Evolutionary conservation across 2,329 filamentous ascomycete species (phyloP), one percentile per base, ranked within the genome.

Genomic region (Dactylellina haptotyla): DNA sequence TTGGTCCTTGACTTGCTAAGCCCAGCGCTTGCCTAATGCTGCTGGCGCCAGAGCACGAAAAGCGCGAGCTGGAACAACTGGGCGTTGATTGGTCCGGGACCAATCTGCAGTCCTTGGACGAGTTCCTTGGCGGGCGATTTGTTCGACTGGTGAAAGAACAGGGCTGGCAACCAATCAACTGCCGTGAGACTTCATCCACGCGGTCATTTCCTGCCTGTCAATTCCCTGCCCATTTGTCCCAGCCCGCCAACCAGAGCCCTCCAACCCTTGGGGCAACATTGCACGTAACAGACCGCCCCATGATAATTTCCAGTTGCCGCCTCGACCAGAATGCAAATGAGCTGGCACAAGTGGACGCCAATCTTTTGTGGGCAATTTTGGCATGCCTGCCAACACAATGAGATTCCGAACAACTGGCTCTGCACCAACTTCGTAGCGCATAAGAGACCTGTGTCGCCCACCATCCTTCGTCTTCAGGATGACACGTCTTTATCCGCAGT

Each of bases 381-480:
- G 20, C 30, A 37, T 64, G 32, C 20, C 20, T 51, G 34, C 62
- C 41, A 56, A 46, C 32, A 51, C 54, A 23, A 25, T 23, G 26
- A 39, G 30, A 48, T 34, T 39, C 41, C 28, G 56, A 48, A 70
- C 65, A 70, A 39, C 67, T 72, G 67, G 67, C 67, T 59, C 53
- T 58, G 26, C 41, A 57, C 46, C 14, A 18, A 30, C 39, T 34
- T 32, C 41, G 32, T 53, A 46, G 53, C 62, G 67, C 67, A 72
- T 72, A 72, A 72, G 59, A 72, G 58, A 58, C 59, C 67, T 59
- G 37, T 43, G 67, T 34, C 56, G 67, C 67, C 67, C 67, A 61
- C 67, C 63, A 39, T 63, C 25, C 23, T 37, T 46, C 48, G 56
- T 61, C 23, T 53, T 74, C 25, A 45, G 41, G 51, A 63, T 72